A percentile compares a stretch with the other conserved stretches of the same genome.
Conservation (phyloP, 2,329 filamentous ascomycete genomes). For the Talaromyces sp. region DNA sequence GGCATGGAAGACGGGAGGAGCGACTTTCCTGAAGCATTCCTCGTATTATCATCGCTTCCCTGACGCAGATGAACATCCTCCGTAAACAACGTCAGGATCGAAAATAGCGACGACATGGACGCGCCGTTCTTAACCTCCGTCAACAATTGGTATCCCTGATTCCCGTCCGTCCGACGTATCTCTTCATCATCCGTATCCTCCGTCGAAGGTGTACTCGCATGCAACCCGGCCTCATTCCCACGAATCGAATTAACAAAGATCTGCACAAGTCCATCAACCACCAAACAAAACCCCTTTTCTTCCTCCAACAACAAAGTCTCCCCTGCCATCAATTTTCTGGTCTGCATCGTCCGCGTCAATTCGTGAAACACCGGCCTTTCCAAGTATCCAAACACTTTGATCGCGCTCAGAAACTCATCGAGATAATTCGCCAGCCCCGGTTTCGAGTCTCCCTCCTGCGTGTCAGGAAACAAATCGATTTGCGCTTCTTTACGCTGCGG, state of each 20-base stretch:
- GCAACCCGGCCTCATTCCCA: conserved; percentile 35
- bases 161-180: conserved; percentile 51
- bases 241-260: conserved; percentile 93
- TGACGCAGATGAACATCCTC: conserved; percentile 82
- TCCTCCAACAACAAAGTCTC: conserved; percentile 94
- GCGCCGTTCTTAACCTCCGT: conserved; percentile 98
- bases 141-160: conserved; percentile 87
- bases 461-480: conserved; percentile 90
- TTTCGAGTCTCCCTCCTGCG: conserved; percentile 84
- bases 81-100: conserved; percentile 93
- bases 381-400: conserved; percentile 97
- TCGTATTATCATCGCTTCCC: conserved; percentile 52
- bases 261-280: conserved; percentile 92
- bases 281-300: conserved; percentile 95
- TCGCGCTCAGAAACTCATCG: conserved; percentile 95
- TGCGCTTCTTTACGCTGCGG: conserved; percentile 94
- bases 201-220: conserved; percentile 42
- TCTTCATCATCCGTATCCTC: conserved; percentile 65
- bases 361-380: conserved; percentile 97
- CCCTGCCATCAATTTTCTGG: conserved; percentile 88
- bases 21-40: conserved; percentile 21
- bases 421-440: conserved; percentile 92
- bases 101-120: conserved; percentile 97
- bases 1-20: conserved; percentile 39
- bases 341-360: conserved; percentile 96